These are phyloP conservation scores for Dryas drummondii DNA, from an alignment of 306 rosid genomes.

Conservation along the genomic window DNA sequence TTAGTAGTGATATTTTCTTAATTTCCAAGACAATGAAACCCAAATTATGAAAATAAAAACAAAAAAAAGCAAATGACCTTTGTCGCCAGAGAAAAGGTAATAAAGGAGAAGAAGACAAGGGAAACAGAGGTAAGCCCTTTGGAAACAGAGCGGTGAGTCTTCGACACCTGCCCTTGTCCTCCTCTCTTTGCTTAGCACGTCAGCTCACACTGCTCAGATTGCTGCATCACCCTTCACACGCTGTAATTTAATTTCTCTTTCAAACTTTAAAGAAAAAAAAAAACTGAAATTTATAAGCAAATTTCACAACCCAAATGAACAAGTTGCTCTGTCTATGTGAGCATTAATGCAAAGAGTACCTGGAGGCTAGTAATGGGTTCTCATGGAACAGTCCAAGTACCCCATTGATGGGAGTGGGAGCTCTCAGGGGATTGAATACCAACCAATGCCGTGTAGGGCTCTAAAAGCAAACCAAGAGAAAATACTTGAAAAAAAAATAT, in stretches of 20 bases:
- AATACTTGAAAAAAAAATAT: not conserved
- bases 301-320: not conserved
- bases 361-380: not conserved
- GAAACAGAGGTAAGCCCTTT: constrained; percentile 6
- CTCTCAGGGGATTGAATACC: not conserved
- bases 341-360: not conserved
- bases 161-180: constrained; percentile 51
- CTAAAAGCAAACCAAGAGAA: not conserved
- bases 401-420: not conserved
- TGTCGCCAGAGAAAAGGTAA: constrained; percentile 17
- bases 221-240: constrained; percentile 15
- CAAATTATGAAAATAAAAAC: constrained; percentile 1
- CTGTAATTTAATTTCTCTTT: constrained; percentile 3
- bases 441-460: not conserved
- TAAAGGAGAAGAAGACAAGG: not conserved
- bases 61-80: constrained; percentile 23
- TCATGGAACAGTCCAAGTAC: not conserved
- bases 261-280: not conserved
- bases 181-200: constrained; percentile 45
- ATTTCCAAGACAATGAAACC: constrained; percentile 8
- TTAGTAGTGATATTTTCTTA: not conserved
- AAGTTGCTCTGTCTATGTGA: not conserved
- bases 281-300: not conserved
- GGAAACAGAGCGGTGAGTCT: constrained; percentile 27
- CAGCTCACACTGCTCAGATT: constrained; percentile 31